Evolutionary conservation across 164 flowering plant species (phyloP), one percentile per base, ranked within the genome.

Genomic region (Liriodendron chinense): DNA sequence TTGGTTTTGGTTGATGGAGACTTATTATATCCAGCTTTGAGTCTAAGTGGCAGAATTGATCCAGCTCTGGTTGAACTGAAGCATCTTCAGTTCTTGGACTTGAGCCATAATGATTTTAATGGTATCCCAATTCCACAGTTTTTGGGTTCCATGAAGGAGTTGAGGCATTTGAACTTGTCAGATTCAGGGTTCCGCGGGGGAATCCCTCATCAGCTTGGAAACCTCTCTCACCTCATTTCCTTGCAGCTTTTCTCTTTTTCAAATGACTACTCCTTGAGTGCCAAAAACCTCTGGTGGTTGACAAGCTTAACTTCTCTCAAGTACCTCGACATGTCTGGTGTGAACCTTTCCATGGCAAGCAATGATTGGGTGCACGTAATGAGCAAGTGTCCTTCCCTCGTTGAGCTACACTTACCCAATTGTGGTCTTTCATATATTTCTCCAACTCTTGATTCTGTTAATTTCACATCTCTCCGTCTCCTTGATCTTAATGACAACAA

Each of bases 151-250:
- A n/a, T 70, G 62, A 70, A 23, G 20, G 53, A 48, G 5, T 48
- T 70, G 72, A 23, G 72, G 72, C 48, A 70, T 16, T 47, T 70
- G 18, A 50, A 70, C 43, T 18, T 77, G 25, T 77, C 69, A 7
- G 0, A 3, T 10, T 47, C 76, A 1, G 7, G 57, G 28, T 77
- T 77, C 57, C 13, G 50, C 18, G 76, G 76, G 18, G 21, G 16
- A 1, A 47, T 77, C 23, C 72, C 79, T 43, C 68, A 18, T 20
- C 62, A 68, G 12, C 67, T 77, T 22, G 76, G 79, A 43, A 77
- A 50, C 50, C 73, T 77, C 23, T 77, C 79, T 24, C 50, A 56
- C 1, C 10, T 72, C 73, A 14, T 62, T 57, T 14, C 21, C 47
- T 48, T 53, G 73, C 21, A 9, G 21, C 13, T 22, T 8, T 10